Evolutionary conservation across 2,329 filamentous ascomycete species (phyloP).

Genomic region (Diplocarpon rosae): DNA sequence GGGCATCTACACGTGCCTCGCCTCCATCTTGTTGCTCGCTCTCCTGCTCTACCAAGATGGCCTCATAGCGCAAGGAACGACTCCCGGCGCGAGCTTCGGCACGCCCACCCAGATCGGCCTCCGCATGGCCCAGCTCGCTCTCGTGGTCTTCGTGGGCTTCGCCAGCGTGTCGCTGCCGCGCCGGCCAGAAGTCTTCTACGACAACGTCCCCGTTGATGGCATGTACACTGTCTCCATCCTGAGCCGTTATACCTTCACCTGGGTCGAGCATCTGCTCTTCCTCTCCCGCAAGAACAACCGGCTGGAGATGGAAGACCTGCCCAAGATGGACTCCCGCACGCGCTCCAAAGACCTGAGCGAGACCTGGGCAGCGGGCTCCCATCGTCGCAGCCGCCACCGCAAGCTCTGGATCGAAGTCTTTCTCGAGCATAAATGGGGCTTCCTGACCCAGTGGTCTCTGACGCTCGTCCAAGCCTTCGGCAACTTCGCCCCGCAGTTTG

Average conservation of each 20-base stretch:
- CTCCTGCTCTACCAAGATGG: constrained; percentile 37
- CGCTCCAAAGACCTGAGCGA: constrained; percentile 39
- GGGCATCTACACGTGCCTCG: constrained; percentile 41
- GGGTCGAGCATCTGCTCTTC: constrained; percentile 45
- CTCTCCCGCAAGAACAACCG: constrained; percentile 45
- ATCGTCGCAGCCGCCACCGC: constrained; percentile 25
- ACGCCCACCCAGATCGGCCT: constrained; percentile 32
- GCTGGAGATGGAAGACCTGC: constrained; percentile 51
- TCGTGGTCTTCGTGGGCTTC: constrained; percentile 35
- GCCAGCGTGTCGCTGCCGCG: constrained; percentile 49
- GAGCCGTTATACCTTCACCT: constrained; percentile 53
- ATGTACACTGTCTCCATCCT: constrained; percentile 51
- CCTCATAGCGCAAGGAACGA: constrained; percentile 26
- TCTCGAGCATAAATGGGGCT: constrained; percentile 41
- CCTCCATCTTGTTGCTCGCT: constrained; percentile 34
- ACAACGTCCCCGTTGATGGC: constrained; percentile 49
- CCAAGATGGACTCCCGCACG: constrained; percentile 45
- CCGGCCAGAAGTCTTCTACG: constrained; percentile 52
- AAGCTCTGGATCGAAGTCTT: constrained; percentile 52
- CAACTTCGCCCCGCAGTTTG: constrained; percentile 61
- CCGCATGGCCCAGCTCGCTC: constrained; percentile 36
- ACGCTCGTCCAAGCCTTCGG: constrained; percentile 30
- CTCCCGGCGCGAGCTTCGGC: constrained; percentile 4
- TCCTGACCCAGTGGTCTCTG: constrained; percentile 48
- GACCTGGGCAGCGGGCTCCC: constrained; percentile 38